phyloP scores from a whole-genome alignment of 139 green algal species.

The Pleodorina starrii region DNA sequence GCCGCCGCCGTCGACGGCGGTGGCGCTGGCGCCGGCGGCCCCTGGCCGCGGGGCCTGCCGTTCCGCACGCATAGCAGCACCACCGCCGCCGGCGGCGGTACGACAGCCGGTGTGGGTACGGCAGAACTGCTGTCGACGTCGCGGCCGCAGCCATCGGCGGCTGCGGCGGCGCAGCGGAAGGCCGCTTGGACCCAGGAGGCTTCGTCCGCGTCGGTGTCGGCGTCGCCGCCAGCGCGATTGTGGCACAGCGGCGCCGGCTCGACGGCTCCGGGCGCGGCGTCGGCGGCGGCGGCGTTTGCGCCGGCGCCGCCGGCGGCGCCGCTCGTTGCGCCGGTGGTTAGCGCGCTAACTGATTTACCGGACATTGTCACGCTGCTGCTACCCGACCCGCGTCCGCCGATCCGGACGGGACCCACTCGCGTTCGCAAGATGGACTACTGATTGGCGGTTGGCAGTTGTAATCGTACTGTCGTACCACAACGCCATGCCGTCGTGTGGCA shows the following conservation, averaged over 20 bases:
- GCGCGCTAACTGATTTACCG: not conserved
- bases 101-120: not conserved
- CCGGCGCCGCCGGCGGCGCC: conserved; percentile 17
- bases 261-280: too few species aligned
- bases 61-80: not conserved
- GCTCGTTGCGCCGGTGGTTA: not conserved
- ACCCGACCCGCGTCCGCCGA: not conserved
- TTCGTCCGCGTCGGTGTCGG: not conserved
- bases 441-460: too few species aligned
- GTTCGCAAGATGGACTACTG: conserved; percentile 29
- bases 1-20: not conserved
- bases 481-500: too few species aligned
- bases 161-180: not conserved
- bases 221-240: not conserved
- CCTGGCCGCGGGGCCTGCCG: not conserved
- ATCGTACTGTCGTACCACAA: too few species aligned
- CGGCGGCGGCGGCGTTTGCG: not conserved
- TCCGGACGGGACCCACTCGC: conserved; percentile 1
- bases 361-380: conserved; percentile 37
- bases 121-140: not conserved
- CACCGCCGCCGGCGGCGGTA: not conserved
- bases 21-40: not conserved
- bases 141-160: not conserved
- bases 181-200: not conserved
- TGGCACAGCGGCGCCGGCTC: not conserved